Evolutionary conservation across 1,284 basidiomycete species (phyloP), one percentile per base, ranked within the genome.

Genomic region (Golubevia sp.): DNA sequence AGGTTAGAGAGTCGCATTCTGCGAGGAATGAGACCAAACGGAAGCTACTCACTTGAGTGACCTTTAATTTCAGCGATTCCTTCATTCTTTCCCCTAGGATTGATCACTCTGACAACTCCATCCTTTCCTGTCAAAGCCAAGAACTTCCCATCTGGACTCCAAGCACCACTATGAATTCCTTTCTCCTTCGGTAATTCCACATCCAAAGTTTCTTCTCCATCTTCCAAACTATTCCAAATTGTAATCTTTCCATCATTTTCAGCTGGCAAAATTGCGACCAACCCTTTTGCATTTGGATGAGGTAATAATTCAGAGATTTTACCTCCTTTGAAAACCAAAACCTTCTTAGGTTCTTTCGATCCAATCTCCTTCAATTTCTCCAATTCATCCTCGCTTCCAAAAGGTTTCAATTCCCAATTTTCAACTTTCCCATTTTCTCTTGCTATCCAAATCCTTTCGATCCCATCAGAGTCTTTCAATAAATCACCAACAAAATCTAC

Each of bases 111-210:
- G 2, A 86, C 58, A 26, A 73, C 72, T 34, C 83, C 79, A 67
- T 85, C 82, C 64, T 86, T 86, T 13, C 84, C 81, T 0, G 85
- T 79, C n/a, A 86, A 55, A 0, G 86, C 86, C 3, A 87, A 61
- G 2, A 70, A 68, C 18, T 66, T 60, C 0, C 86, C 86, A 4
- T 76, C 62, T 0, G 79, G 77, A 4, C 77, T 82, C 78, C 85
- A 85, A 0, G 79, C 68, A 11, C 84, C 71, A 34, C 84, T 85
- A 62, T 79, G 84, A 20, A 84, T 59, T 21, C 24, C 54, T 25
- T 18, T 11, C 18, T 26, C 54, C 48, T n/a, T 55, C 11, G 56
- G 44, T n/a, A 51, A 34, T 11, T 55, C 56, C 24, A 64, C n/a
- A n/a, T 18, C 44, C 59, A n/a, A 23, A 20, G 8, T 23, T 38